phyloP scores from a whole-genome alignment of 192 early-diverging fungal genomes.

The Linnemannia zychae region DNA sequence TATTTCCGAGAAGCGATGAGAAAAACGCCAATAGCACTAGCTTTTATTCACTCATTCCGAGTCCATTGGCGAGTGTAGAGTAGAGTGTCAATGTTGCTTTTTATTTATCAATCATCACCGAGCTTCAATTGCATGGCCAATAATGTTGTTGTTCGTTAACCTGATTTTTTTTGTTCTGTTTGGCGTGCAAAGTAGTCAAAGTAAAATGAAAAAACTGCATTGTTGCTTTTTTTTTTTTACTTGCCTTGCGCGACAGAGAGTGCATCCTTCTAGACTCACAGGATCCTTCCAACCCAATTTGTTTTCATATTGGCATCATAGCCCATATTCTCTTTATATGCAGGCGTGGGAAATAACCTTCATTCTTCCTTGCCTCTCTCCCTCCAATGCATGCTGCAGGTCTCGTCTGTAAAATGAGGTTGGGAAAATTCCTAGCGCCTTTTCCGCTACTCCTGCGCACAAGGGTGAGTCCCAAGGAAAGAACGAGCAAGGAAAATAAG shows the following conservation, averaged over 20 bases:
- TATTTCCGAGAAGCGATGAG: not conserved
- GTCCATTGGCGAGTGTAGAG: not conserved
- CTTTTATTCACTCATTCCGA: not conserved
- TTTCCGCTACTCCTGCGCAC: not conserved
- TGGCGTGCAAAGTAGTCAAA: too few relatives aligned
- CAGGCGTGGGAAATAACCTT: constrained; percentile 4
- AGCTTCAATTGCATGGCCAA: too few relatives aligned
- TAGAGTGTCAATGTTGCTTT: not conserved
- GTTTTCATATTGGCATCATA: not conserved
- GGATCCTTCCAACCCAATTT: not conserved
- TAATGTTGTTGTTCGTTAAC: not conserved
- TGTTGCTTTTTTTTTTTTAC: not conserved
- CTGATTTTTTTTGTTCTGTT: not conserved
- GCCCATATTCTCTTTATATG: not conserved
- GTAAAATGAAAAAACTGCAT: constrained; percentile 7
- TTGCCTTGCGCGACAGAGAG: not conserved
- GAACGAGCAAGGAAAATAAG: not conserved
- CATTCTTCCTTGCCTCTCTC: not conserved
- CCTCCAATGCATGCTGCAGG: constrained; percentile 6
- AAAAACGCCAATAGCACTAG: not conserved
- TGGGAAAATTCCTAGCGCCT: not conserved
- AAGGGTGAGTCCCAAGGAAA: not conserved
- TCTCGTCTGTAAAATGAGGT: constrained; percentile 3
- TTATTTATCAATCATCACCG: too few relatives aligned
- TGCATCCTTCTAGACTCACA: constrained; percentile 4